A percentile compares a stretch with the other conserved stretches of the same genome.
These are phyloP conservation scores for Pleurotus ostreatus DNA, from an alignment of 768 basidiomycete genomes.

Conservation along the genomic window DNA sequence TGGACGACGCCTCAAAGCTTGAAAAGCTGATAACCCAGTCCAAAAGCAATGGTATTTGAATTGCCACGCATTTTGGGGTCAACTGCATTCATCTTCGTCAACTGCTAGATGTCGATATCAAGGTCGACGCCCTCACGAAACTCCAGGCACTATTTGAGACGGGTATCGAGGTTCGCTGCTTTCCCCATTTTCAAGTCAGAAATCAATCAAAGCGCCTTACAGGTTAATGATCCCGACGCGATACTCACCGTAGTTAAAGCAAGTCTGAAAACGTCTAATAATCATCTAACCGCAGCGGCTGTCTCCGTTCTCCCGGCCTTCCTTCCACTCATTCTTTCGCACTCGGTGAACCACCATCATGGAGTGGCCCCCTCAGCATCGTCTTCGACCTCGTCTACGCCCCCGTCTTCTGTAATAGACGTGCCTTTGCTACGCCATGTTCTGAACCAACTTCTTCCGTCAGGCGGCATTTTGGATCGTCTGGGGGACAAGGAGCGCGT, in stretches of 20 bases:
- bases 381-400: conserved; percentile 44
- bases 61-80: conserved; percentile 8
- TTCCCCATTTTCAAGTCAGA: conserved; percentile 5
- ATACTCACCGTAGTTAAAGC: conserved; percentile 68
- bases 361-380: conserved; percentile 44
- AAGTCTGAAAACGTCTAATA: conserved; percentile 76
- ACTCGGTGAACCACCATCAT: conserved; percentile 23
- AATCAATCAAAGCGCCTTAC: conserved; percentile 11
- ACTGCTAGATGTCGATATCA: conserved; percentile 70
- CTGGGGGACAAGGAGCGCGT: conserved; percentile 79
- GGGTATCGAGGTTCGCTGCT: conserved; percentile 54
- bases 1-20: conserved; percentile 50
- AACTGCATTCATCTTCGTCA: conserved; percentile 10
- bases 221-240: conserved; percentile 74
- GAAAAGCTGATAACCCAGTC: conserved; percentile 63
- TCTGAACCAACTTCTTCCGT: conserved; percentile 63
- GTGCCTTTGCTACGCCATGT: conserved; percentile 60
- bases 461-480: conserved; percentile 78
- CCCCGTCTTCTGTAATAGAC: conserved; percentile 44
- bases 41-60: conserved; percentile 53
- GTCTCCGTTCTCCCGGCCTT: conserved; percentile 65
- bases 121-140: conserved; percentile 77
- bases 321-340: conserved; percentile 57
- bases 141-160: conserved; percentile 73
- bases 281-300: conserved; percentile 76